Evolutionary conservation across 2,329 filamentous ascomycete genomes (phyloP).

Genomic region (Cucurbitaria berberidis): DNA sequence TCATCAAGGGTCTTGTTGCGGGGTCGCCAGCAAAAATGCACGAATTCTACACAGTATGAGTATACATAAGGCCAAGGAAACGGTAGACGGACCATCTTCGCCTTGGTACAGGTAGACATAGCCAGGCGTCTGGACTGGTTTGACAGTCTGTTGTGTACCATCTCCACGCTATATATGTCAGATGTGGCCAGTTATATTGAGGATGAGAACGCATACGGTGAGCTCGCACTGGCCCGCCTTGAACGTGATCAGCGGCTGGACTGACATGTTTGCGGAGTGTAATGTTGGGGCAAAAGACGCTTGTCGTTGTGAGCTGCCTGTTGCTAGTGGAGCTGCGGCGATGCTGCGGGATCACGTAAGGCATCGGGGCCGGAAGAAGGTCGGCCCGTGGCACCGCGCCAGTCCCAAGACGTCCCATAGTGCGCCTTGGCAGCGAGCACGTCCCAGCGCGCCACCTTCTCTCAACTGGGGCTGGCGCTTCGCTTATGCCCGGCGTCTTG

Average conservation of each 20-base stretch:
- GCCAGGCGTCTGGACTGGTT: slow-evolving; percentile 73
- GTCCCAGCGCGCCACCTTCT: background rate
- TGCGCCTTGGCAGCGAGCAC: background rate
- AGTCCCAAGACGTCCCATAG: background rate
- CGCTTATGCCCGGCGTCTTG: no score
- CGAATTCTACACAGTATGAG: slow-evolving; percentile 66
- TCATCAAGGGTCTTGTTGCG: slow-evolving; percentile 72
- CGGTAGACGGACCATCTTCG: slow-evolving; percentile 73
- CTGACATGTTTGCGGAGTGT: slow-evolving; percentile 67
- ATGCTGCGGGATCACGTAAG: slow-evolving; percentile 12
- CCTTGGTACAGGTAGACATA: slow-evolving; percentile 86
- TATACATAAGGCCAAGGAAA: background rate
- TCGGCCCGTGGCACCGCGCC: background rate
- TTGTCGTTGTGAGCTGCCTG: slow-evolving; percentile 27
- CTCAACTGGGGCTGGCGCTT: no score
- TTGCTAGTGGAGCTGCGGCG: slow-evolving; percentile 8
- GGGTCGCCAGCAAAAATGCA: slow-evolving; percentile 97
- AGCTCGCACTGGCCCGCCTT: slow-evolving; percentile 91
- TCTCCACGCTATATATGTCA: slow-evolving; percentile 32
- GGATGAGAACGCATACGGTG: slow-evolving; percentile 65
- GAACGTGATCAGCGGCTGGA: slow-evolving; percentile 88
- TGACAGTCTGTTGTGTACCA: slow-evolving; percentile 63
- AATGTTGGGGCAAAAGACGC: slow-evolving; percentile 19
- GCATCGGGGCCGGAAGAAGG: slow-evolving; percentile 7
- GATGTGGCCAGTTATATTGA: background rate